Conservation (phyloP, 106 monocot genomes). For the Alisma plantagoaquatica region DNA sequence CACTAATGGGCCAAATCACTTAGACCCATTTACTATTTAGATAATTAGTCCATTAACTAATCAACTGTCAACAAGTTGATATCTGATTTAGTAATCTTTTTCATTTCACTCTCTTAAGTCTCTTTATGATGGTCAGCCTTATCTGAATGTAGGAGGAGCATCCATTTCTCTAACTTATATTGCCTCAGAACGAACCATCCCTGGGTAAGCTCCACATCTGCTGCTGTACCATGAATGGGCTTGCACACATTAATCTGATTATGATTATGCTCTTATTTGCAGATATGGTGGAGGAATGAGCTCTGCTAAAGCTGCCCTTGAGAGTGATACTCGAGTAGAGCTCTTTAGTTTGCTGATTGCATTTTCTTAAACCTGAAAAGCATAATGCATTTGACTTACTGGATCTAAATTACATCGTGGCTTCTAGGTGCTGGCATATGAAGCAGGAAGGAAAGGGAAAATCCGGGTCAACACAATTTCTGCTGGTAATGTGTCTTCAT, state of each 20-base stretch:
- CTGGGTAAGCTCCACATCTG: no score
- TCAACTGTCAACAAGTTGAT: no score
- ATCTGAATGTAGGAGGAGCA: constrained; percentile 23
- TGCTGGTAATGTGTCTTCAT: constrained; percentile 40
- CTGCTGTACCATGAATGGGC: no score
- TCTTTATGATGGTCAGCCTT: no score
- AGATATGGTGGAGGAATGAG: constrained; percentile 97
- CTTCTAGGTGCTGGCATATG: constrained; percentile 81
- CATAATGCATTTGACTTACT: not conserved
- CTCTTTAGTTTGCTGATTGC: no score
- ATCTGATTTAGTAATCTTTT: no score
- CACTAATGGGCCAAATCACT: no score
- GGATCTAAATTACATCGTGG: not conserved
- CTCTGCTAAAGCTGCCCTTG: constrained; percentile 91
- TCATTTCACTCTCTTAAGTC: no score
- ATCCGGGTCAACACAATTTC: constrained; percentile 95
- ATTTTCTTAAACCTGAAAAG: no score
- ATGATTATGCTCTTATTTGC: not conserved
- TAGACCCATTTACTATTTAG: no score
- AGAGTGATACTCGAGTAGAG: constrained; percentile 93
- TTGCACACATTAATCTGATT: no score
- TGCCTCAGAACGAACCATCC: constrained; percentile 85
- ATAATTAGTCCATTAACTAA: no score
- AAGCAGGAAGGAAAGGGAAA: constrained; percentile 81
- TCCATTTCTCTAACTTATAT: constrained; percentile 77